These are phyloP conservation scores for Carex arenaria DNA, from an alignment of 202 grass and related monocot genomes.

Conservation along the genomic window DNA sequence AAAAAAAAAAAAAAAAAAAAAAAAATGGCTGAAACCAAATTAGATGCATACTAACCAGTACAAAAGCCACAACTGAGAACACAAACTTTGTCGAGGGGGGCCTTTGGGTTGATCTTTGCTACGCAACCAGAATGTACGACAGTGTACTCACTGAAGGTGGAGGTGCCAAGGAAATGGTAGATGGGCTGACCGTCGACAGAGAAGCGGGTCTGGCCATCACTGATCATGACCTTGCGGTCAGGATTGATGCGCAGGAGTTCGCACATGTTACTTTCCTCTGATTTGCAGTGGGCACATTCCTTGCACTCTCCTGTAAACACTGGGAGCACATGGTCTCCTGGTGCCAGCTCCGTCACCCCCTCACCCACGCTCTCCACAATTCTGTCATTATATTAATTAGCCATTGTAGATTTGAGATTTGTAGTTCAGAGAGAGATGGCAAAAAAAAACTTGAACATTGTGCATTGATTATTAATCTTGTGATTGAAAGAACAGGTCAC, in stretches of 20 bases:
- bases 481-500: no score
- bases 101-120: conserved; percentile 58
- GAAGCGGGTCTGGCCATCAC: conserved; percentile 49
- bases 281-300: conserved; percentile 72
- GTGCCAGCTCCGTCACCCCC: conserved; percentile 52
- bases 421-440: no score
- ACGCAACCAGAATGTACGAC: conserved; percentile 69
- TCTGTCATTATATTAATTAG: conserved; percentile 5
- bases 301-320: conserved; percentile 85
- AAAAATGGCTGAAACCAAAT: not conserved
- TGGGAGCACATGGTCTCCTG: conserved; percentile 75
- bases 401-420: not conserved
- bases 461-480: no score
- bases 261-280: conserved; percentile 79
- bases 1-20: not conserved
- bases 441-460: no score
- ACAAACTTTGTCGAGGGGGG: conserved; percentile 71
- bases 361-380: conserved; percentile 73
- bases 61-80: conserved; percentile 68
- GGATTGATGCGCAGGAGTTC: conserved; percentile 67
- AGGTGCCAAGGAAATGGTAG: conserved; percentile 68
- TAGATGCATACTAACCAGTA: conserved; percentile 43
- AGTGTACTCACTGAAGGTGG: conserved; percentile 80
- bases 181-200: conserved; percentile 50
- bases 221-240: conserved; percentile 64